A percentile compares a stretch with the other conserved stretches of the same genome.
These are phyloP conservation scores for Pelagophyceae sp. DNA, from an alignment of 352 stramenopile genomes.

Conservation along the genomic window DNA sequence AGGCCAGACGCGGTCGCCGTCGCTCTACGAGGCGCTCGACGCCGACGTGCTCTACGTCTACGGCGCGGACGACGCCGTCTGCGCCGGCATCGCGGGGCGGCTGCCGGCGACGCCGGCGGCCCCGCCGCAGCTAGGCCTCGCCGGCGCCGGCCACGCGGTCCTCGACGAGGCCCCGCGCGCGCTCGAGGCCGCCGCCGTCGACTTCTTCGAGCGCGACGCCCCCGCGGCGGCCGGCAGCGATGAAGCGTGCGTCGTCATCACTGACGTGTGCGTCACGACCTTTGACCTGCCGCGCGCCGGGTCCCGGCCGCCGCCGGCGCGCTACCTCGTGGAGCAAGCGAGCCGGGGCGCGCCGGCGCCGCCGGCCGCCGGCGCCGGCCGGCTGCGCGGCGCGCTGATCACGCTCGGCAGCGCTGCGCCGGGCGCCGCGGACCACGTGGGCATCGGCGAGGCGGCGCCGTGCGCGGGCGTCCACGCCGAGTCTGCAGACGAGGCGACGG, in stretches of 20 bases:
- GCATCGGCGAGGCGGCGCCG: slow-evolving; percentile 10
- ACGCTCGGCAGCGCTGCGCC: not conserved
- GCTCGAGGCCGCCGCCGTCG: not conserved
- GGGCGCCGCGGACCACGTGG: no score
- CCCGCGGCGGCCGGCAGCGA: not conserved
- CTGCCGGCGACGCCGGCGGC: not conserved
- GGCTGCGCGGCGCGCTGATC: not conserved
- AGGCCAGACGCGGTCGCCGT: not conserved
- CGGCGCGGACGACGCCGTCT: not conserved
- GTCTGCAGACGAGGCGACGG: not conserved
- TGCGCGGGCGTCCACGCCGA: slow-evolving; percentile 5
- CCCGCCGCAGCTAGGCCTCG: not conserved
- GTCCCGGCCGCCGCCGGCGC: not conserved
- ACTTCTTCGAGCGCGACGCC: not conserved
- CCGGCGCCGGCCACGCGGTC: slow-evolving; percentile 5
- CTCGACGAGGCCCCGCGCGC: slow-evolving; percentile 8
- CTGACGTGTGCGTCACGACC: not conserved
- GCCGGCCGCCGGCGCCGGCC: not conserved
- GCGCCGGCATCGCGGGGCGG: no score
- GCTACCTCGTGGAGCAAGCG: no score
- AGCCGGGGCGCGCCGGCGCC: not conserved
- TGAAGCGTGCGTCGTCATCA: not conserved
- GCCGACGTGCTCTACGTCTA: not conserved
- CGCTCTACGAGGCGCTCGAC: not conserved
- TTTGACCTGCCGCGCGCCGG: slow-evolving; percentile 5